These are phyloP conservation scores for Dictyostelium purpureum DNA, from an alignment of 78 protist genomes.

Conservation along the genomic window DNA sequence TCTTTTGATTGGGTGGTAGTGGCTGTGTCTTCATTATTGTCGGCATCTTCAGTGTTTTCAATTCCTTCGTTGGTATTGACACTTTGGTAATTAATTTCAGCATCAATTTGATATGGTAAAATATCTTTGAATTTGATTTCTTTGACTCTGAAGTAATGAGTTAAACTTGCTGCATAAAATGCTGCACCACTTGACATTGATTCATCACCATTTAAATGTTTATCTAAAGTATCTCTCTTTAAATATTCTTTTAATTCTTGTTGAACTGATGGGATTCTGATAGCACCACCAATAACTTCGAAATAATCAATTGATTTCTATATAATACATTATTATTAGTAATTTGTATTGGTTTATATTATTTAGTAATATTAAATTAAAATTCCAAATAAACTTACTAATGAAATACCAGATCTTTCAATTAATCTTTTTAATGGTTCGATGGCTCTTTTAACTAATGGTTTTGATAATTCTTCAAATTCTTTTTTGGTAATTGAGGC, in stretches of 20 bases:
- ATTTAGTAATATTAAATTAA: too few species aligned
- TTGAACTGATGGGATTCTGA: constrained; percentile 73
- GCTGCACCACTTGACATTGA: constrained; percentile 85
- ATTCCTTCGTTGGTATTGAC: neutral
- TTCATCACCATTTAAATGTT: constrained; percentile 90
- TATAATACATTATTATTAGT: neutral
- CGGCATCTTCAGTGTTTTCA: neutral
- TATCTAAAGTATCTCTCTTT: constrained; percentile 69
- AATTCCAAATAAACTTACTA: neutral
- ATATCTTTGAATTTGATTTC: constrained; percentile 90
- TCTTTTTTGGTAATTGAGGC: constrained; percentile 56
- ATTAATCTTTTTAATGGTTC: constrained; percentile 61
- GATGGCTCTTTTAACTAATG: constrained; percentile 59
- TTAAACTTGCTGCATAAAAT: constrained; percentile 73
- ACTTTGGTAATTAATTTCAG: neutral
- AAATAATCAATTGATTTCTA: constrained; percentile 35
- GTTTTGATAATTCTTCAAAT: constrained; percentile 74
- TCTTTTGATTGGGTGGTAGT: neutral
- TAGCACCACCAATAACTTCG: constrained; percentile 64
- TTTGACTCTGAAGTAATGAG: constrained; percentile 81
- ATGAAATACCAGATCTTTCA: neutral
- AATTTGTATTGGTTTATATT: neutral
- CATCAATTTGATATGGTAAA: constrained; percentile 5
- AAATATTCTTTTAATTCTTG: constrained; percentile 34
- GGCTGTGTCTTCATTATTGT: neutral